Evolutionary conservation across 441 rosid species (phyloP).

Genomic region (Mallotus repandus): DNA sequence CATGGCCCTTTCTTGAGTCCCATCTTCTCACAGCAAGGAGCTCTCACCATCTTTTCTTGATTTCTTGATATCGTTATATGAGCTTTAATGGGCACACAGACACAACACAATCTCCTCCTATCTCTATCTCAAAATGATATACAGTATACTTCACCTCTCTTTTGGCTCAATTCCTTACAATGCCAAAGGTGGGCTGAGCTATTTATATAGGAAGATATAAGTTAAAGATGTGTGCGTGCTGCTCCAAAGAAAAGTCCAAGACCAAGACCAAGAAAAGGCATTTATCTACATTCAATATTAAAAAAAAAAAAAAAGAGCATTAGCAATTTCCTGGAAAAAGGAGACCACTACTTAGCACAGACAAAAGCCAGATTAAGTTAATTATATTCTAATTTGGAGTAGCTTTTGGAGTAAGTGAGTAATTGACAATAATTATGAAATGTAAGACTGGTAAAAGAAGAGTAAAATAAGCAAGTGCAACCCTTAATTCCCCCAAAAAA

Average conservation of each 20-base stretch:
- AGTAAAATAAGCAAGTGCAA: neutral
- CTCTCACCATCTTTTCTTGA: conserved; percentile 34
- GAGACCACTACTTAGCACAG: neutral
- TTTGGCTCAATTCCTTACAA: neutral
- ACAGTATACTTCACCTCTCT: too few species aligned
- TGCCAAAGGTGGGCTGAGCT: neutral
- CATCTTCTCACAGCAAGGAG: conserved; percentile 39
- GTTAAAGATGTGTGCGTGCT: neutral
- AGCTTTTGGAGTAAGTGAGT: neutral
- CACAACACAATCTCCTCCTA: neutral
- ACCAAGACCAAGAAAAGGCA: conserved; percentile 9
- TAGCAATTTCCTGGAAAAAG: conserved; percentile 20
- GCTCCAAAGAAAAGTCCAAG: conserved; percentile 12
- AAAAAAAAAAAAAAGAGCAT: neutral
- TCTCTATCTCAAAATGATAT: neutral
- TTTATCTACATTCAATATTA: neutral
- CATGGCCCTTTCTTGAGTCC: conserved; percentile 42
- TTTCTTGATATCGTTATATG: too few species aligned
- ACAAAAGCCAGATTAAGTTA: conserved; percentile 1
- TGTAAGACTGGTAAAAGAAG: neutral
- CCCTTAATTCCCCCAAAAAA: too few species aligned
- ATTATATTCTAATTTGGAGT: neutral
- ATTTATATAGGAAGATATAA: neutral
- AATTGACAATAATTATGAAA: neutral
- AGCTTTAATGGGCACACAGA: neutral